These are phyloP conservation scores for Cryptococcus maquisensis DNA, from an alignment of 1,284 basidiomycete genomes.

Conservation along the genomic window DNA sequence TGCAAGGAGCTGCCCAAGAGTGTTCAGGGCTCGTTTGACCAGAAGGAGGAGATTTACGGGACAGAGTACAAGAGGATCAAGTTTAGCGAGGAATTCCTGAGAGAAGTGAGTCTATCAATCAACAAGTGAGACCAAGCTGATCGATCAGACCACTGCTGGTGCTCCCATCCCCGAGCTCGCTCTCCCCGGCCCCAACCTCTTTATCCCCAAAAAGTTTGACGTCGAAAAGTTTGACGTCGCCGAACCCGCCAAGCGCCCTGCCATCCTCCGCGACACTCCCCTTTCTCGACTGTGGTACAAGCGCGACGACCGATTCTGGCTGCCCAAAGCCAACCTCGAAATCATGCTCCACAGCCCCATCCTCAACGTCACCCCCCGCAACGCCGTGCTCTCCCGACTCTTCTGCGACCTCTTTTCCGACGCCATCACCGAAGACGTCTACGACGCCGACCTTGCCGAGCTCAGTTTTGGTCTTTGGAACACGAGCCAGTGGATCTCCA, in stretches of 20 bases:
- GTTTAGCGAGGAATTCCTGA: constrained; percentile 63
- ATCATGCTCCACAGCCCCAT: constrained; percentile 34
- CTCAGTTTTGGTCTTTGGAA: constrained; percentile 70
- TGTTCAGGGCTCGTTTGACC: constrained; percentile 59
- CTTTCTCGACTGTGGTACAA: constrained; percentile 84
- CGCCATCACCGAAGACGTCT: constrained; percentile 82
- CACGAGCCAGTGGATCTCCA: constrained; percentile 64
- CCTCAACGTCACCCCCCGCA: constrained; percentile 44
- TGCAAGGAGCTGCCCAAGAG: constrained; percentile 58
- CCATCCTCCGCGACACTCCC: constrained; percentile 67
- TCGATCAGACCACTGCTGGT: constrained; percentile 61
- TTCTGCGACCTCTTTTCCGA: constrained; percentile 84
- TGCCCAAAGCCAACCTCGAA: constrained; percentile 66
- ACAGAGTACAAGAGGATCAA: constrained; percentile 71
- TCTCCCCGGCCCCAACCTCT: constrained; percentile 81
- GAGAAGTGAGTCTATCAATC: constrained; percentile 52
- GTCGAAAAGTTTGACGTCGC: constrained; percentile 67
- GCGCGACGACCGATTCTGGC: constrained; percentile 92
- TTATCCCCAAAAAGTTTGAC: constrained; percentile 81
- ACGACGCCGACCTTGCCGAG: constrained; percentile 90
- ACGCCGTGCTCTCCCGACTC: constrained; percentile 52
- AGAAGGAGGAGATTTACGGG: constrained; percentile 76
- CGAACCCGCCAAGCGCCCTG: constrained; percentile 69
- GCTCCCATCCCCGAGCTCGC: constrained; percentile 61
- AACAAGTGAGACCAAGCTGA: neutral